phyloP scores from a whole-genome alignment of 306 rosid species.

The Bauhinia variegata region DNA sequence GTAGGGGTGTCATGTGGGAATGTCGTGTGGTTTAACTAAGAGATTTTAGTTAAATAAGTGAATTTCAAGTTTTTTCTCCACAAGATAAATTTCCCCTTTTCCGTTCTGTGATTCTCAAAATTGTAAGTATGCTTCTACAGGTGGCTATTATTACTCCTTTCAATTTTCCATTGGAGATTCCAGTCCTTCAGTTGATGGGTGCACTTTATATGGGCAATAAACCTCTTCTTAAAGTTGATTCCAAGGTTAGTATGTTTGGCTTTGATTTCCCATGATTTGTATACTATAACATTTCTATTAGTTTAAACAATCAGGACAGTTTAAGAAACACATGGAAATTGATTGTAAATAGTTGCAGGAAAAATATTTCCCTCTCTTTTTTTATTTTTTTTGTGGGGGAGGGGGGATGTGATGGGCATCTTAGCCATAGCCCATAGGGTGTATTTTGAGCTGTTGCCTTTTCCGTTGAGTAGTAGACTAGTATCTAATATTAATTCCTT shows the following conservation, averaged over 20 bases:
- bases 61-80: background rate
- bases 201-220: constrained; percentile 99
- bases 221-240: constrained; percentile 91
- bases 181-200: constrained; percentile 97
- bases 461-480: background rate
- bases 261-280: constrained; percentile 17
- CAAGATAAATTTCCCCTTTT: constrained; percentile 7
- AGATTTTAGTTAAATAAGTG: too few relatives aligned
- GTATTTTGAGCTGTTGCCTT: background rate
- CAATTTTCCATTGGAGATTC: constrained; percentile 95
- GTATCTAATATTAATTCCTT: too few relatives aligned
- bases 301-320: background rate
- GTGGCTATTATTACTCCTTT: constrained; percentile 94
- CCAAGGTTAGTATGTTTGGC: constrained; percentile 64
- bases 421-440: background rate
- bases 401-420: too few relatives aligned
- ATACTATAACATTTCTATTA: background rate
- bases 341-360: background rate
- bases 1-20: constrained; percentile 17
- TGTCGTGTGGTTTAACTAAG: constrained; percentile 14
- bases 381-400: too few relatives aligned
- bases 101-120: constrained; percentile 17
- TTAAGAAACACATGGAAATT: background rate
- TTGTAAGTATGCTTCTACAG: constrained; percentile 46
- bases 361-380: too few relatives aligned